Evolutionary conservation across 306 rosid genomes (phyloP).

Genomic region (Pyrus bretschneideri): DNA sequence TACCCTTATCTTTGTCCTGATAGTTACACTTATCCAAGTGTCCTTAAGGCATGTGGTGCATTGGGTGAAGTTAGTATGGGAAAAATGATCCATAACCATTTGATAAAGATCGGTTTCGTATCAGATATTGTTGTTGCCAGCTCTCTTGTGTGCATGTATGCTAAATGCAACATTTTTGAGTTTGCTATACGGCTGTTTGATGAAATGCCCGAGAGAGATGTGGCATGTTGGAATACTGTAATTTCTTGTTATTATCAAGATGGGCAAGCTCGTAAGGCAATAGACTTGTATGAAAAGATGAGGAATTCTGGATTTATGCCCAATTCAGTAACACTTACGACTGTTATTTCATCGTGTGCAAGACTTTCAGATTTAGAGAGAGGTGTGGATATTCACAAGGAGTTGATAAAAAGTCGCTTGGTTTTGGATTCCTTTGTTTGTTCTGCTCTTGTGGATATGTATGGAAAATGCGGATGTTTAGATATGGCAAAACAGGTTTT

Average conservation of each 20-base stretch:
- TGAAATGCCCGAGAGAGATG: constrained; percentile 71
- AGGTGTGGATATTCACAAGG: constrained; percentile 61
- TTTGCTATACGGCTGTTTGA: constrained; percentile 48
- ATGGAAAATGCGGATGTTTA: constrained; percentile 72
- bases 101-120: constrained; percentile 50
- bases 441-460: constrained; percentile 79
- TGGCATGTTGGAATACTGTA: constrained; percentile 73
- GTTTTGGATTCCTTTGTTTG: constrained; percentile 36
- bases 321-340: constrained; percentile 46
- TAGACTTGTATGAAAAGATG: constrained; percentile 49
- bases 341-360: constrained; percentile 54
- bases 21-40: constrained; percentile 64
- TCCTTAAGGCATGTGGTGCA: constrained; percentile 68
- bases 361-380: constrained; percentile 62
- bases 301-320: constrained; percentile 53
- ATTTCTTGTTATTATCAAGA: constrained; percentile 69
- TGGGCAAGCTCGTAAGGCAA: constrained; percentile 44
- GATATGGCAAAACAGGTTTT: constrained; percentile 60
- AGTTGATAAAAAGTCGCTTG: constrained; percentile 31
- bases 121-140: constrained; percentile 58
- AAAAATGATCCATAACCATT: constrained; percentile 38
- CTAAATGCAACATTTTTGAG: constrained; percentile 46
- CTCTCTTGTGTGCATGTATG: constrained; percentile 59
- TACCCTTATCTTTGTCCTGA: constrained; percentile 42
- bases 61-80: constrained; percentile 40